Base-by-base conservation (phyloP, 2,329 filamentous ascomycete genomes). In the Penicillium sumatraense region DNA sequence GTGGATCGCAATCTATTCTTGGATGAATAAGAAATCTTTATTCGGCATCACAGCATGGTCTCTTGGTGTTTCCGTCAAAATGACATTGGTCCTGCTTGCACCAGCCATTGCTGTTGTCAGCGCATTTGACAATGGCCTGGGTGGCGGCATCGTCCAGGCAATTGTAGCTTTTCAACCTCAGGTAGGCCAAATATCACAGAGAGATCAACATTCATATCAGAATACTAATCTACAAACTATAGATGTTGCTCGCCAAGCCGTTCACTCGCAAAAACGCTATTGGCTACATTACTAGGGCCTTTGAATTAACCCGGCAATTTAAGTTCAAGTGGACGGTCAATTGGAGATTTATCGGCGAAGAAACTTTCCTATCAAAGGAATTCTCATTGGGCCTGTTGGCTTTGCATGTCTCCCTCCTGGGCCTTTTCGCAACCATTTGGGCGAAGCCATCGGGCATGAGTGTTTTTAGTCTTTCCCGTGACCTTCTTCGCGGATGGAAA, bases 321-420 rank as follows among this genome's bases (percentile, higher is more conserved):
- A 82, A 96, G 66, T 98, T 93, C 81, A 92, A 93, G 76, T 99
- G 95, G 95, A 99, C 95, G 0, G 95, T 99, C 63, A 99, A 99
- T 75, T 99, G 95, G 95, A 87, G 93, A 51, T 98, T 98, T 72
- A 77, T 97, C n/a, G 88, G 89, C 14, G 92, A 97, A 74, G 84
- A 89, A 6, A 75, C 78, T 0, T 99, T 99, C 67, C 82, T 96
- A 44, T 89, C 86, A 63, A 83, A 78, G 56, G 71, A 77, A 2
- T 96, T 96, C 70, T 85, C 91, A 23, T 64, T 88, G 16, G 73
- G 77, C 13, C 81, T 97, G 48, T 80, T 96, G 23, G 80, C 74
- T 1, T 69, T 85, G 52, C 91, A 97, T 71, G 78, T 80, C 23
- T 72, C 78, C 8, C 79, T 92, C n/a, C 81, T 97, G 21, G 64